Conservation (phyloP, 2,329 filamentous ascomycete genomes). For the Neopestalotiopsis rosae region DNA sequence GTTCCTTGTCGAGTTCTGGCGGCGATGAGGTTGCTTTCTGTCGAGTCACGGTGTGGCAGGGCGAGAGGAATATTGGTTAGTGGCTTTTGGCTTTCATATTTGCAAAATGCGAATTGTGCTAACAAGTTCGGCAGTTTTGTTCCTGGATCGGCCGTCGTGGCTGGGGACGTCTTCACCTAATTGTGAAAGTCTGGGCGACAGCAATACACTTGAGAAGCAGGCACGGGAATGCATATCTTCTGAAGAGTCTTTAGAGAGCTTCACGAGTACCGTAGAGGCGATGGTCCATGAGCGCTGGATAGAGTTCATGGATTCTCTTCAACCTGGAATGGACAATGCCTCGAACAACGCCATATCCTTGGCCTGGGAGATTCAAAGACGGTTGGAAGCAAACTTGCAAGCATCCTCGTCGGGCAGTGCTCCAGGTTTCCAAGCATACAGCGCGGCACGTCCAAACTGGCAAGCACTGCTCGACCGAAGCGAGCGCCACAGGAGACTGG, state of each 20-base stretch:
- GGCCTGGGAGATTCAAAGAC: conserved; percentile 36
- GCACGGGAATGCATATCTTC: not conserved
- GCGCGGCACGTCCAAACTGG: conserved; percentile 32
- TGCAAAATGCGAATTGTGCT: not conserved
- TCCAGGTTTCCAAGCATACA: not conserved
- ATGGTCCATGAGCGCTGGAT: conserved; percentile 39
- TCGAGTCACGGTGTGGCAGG: not conserved
- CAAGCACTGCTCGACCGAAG: conserved; percentile 36
- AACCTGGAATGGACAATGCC: conserved; percentile 18
- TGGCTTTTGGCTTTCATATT: not conserved
- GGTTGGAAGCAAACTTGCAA: conserved; percentile 43
- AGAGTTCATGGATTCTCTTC: conserved; percentile 40
- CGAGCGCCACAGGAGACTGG: conserved; percentile 30
- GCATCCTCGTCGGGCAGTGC: conserved; percentile 4
- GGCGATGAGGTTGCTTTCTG: not conserved
- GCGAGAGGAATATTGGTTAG: not conserved
- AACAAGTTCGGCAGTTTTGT: conserved; percentile 20
- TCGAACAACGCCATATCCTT: conserved; percentile 24
- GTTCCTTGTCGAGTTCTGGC: not conserved
- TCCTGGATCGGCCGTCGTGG: conserved; percentile 35
- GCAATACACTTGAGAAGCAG: not conserved
- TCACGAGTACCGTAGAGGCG: conserved; percentile 17
- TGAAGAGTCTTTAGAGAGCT: conserved; percentile 23
- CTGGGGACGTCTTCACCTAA: not conserved
- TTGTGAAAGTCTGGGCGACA: not conserved